Evolutionary conservation across 768 basidiomycete genomes (phyloP).

Genomic region (Roridomyces roridus): DNA sequence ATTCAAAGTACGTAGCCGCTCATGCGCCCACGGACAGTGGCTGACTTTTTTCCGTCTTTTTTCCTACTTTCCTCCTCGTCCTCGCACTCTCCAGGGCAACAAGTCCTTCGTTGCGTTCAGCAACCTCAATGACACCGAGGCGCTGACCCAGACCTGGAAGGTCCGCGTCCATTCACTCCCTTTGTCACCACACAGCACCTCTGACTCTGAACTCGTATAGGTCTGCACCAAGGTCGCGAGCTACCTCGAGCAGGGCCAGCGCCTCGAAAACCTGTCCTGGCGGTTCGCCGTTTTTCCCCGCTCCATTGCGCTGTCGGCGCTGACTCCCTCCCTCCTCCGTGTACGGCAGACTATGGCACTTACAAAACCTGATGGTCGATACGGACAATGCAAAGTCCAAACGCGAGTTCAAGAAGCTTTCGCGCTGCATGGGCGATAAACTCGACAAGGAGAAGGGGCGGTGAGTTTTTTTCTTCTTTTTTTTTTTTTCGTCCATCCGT

Average conservation of each 20-base stretch:
- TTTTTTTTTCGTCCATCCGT: background rate
- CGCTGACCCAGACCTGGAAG: constrained; percentile 92
- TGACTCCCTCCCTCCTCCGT: background rate
- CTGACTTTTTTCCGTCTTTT: constrained; percentile 18
- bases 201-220: constrained; percentile 38
- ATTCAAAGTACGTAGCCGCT: constrained; percentile 57
- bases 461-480: constrained; percentile 49
- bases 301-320: background rate
- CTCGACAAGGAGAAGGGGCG: constrained; percentile 92
- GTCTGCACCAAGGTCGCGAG: constrained; percentile 91
- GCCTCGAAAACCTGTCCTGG: constrained; percentile 93
- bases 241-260: constrained; percentile 89
- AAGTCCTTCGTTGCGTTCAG: constrained; percentile 95
- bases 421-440: constrained; percentile 89
- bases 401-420: constrained; percentile 89
- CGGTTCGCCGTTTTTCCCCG: background rate
- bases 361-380: constrained; percentile 91
- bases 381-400: constrained; percentile 88
- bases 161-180: constrained; percentile 39
- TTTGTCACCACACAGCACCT: constrained; percentile 9
- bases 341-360: constrained; percentile 78
- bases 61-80: constrained; percentile 18
- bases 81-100: constrained; percentile 69
- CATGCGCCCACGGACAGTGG: no score
- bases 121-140: constrained; percentile 84